Percentiles rank a stretch among this genome's conserved stretches.
These are phyloP conservation scores for Alternaria novae-zelandiae DNA, from an alignment of 2,329 filamentous ascomycete genomes.

Conservation along the genomic window DNA sequence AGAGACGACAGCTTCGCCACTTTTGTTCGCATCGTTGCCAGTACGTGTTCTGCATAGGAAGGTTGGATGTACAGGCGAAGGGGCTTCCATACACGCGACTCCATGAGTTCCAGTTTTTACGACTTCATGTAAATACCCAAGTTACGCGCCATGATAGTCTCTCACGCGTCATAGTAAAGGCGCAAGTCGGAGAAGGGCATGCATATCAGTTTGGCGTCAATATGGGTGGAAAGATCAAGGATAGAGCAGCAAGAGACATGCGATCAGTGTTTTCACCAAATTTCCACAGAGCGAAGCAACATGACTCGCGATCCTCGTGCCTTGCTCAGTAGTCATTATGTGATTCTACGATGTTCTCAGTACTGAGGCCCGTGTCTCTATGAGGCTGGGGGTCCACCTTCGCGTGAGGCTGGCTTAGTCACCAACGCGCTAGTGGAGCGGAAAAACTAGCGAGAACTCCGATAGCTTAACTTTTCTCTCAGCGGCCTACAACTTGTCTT, in stretches of 20 bases:
- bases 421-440: slow-evolving; percentile 21
- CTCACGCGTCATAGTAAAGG: slow-evolving; percentile 6
- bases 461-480: slow-evolving; percentile 21
- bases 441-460: slow-evolving; percentile 28
- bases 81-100: slow-evolving; percentile 2
- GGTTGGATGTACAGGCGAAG: slow-evolving; percentile 12
- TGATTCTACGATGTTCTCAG: neutral
- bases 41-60: slow-evolving; percentile 11
- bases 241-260: slow-evolving; percentile 6
- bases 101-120: slow-evolving; percentile 13
- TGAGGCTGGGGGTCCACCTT: neutral
- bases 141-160: slow-evolving; percentile 12
- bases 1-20: neutral
- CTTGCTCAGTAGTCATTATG: neutral
- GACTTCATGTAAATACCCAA: slow-evolving; percentile 35
- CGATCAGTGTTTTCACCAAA: neutral
- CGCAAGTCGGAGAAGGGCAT: slow-evolving; percentile 7
- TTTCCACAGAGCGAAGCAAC: neutral
- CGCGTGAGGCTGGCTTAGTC: slow-evolving; percentile 12
- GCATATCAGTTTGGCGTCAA: slow-evolving; percentile 7
- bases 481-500: slow-evolving; percentile 9
- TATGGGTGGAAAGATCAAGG: slow-evolving; percentile 1
- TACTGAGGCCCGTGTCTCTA: neutral
- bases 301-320: neutral
- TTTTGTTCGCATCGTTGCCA: slow-evolving; percentile 3